These are phyloP conservation scores for Komagataella pseudopastoris DNA, from an alignment of 805 yeast species.

Conservation along the genomic window DNA sequence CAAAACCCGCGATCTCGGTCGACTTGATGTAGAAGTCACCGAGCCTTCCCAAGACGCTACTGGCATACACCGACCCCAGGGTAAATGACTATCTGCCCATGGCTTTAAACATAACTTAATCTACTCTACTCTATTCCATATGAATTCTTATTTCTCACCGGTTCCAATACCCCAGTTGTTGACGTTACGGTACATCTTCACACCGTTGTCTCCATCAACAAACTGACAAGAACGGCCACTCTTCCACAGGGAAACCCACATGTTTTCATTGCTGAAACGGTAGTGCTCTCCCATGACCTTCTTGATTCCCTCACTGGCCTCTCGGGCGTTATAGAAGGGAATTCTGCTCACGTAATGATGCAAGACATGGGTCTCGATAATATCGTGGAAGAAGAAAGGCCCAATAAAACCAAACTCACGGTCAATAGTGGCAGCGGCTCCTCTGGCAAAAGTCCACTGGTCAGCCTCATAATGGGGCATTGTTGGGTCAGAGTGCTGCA, in stretches of 20 bases:
- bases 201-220: conserved; percentile 61
- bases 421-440: conserved; percentile 85
- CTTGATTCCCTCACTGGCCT: conserved; percentile 65
- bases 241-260: conserved; percentile 58
- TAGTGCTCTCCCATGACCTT: conserved; percentile 81
- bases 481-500: conserved; percentile 71
- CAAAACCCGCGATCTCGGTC: conserved; percentile 8
- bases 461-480: conserved; percentile 69
- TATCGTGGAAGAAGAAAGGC: conserved; percentile 69
- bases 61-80: not conserved
- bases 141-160: conserved; percentile 1
- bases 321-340: conserved; percentile 81
- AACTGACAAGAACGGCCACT: conserved; percentile 54
- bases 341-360: conserved; percentile 78
- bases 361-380: conserved; percentile 80
- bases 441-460: conserved; percentile 80
- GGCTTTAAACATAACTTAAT: not conserved
- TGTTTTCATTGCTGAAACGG: conserved; percentile 50
- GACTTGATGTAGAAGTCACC: not conserved
- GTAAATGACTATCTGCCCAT: not conserved
- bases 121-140: not conserved
- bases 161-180: conserved; percentile 39
- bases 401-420: conserved; percentile 77
- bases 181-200: conserved; percentile 61
- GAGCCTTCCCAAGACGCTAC: too few relatives aligned